A percentile compares a stretch with the other conserved stretches of the same genome.
Conservation (phyloP, 495 filamentous ascomycete species). For the Penicillium parvum region DNA sequence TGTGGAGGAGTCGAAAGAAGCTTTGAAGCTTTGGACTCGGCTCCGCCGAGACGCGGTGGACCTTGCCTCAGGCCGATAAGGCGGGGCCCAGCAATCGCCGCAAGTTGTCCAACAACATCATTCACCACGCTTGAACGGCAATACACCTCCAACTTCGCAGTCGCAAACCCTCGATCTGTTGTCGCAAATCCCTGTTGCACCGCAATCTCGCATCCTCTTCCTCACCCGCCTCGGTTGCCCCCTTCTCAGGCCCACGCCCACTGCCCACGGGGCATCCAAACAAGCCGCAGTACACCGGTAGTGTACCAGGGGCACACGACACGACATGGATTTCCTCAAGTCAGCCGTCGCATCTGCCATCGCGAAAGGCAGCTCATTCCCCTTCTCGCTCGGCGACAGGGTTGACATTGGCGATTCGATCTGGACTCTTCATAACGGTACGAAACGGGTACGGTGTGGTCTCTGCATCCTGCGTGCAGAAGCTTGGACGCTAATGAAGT, state of each 20-base stretch:
- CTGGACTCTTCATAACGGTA: slow-evolving; percentile 90
- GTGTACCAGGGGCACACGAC: slow-evolving; percentile 5
- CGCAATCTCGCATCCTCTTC: no score
- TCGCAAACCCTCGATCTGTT: not conserved
- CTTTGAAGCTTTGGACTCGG: no score
- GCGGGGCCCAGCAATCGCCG: slow-evolving; percentile 15
- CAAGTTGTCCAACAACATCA: not conserved
- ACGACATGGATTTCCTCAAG: slow-evolving; percentile 90
- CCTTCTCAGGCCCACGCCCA: not conserved
- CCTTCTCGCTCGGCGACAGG: slow-evolving; percentile 85
- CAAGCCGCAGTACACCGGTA: no score
- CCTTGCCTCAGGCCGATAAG: slow-evolving; percentile 20
- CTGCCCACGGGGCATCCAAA: slow-evolving; percentile 4
- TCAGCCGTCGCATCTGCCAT: slow-evolving; percentile 95
- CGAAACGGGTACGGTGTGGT: slow-evolving; percentile 66
- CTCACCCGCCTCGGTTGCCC: no score
- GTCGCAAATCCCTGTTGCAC: no score
- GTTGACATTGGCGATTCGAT: slow-evolving; percentile 85
- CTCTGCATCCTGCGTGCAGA: slow-evolving; percentile 5
- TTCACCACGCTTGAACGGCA: not conserved
- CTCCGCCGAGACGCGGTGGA: not conserved
- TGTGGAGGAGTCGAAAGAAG: no score
- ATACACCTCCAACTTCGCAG: not conserved
- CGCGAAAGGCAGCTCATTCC: slow-evolving; percentile 87
- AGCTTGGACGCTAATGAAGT: not conserved